Evolutionary conservation across 495 filamentous ascomycete species (phyloP), one percentile per base, ranked within the genome.

Genomic region (Tuber borchii): DNA sequence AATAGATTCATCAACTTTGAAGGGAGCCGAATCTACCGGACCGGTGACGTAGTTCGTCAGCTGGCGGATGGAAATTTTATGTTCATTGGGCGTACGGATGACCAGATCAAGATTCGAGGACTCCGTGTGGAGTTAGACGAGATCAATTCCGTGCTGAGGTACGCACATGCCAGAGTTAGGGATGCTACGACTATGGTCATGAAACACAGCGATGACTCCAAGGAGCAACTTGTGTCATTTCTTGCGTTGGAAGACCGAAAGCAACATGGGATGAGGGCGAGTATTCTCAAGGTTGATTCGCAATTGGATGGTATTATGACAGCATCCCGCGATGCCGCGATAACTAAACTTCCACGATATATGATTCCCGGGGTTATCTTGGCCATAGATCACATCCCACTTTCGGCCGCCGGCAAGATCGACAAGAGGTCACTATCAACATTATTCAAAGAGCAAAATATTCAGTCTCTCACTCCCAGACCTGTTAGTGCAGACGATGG

Each of bases 171-270:
- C 3, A 37, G 22, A 51, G 71, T 90, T 37, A 82, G 83, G 31
- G 91, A 93, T 76, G 87, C 90, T 4, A 87, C 87, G 8, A 93
- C 92, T 0, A 78, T 92, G 4, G 89, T 93, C 9, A 83, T 90
- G 56, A 89, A 86, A 73, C 89, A 90, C 77, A 83, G 79, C n/a
- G 85, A 85, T 20, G 85, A 88, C 61, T 85, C 89, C 39, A 91
- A 89, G 78, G 89, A 91, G 65, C 86, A 92, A 31, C 85, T 94
- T 14, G 89, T 93, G 10, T 87, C 90, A 0, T 93, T 94, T 74
- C 76, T 93, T 20, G 87, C 88, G 4, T 75, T 83, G 26, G 46
- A 75, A 10, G 69, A n/a, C 5, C 43, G 72, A 56, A 74, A 76
- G 42, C 37, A 83, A 45, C 78, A 83, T 69, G 81, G 81, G n/a